Conservation (phyloP, 345 rosid genomes). For the Populus davidiana region DNA sequence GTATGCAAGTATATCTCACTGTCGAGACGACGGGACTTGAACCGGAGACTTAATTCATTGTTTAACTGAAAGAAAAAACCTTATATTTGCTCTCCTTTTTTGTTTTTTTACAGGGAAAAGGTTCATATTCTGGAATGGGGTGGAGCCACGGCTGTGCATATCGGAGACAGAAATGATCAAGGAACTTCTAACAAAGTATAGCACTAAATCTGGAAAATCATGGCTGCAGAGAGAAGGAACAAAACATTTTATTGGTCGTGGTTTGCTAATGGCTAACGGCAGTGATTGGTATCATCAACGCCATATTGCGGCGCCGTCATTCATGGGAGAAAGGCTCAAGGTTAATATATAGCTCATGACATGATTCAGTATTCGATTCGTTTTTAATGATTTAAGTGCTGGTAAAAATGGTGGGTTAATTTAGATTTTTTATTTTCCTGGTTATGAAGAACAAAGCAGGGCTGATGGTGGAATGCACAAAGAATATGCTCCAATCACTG, state of each 20-base stretch:
- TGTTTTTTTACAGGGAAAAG: conserved; percentile 55
- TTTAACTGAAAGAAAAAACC: not conserved
- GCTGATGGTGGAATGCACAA: conserved; percentile 85
- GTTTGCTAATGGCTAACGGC: conserved; percentile 75
- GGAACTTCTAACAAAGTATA: conserved; percentile 65
- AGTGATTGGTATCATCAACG: conserved; percentile 51
- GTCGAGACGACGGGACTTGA: not conserved
- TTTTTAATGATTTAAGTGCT: not conserved
- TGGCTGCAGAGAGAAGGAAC: conserved; percentile 93
- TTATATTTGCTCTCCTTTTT: not conserved
- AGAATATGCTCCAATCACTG: conserved; percentile 51
- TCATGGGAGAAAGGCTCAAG: conserved; percentile 31
- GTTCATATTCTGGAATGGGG: conserved; percentile 81
- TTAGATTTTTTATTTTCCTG: not conserved
- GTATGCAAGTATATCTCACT: conserved; percentile 25
- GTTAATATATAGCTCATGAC: not conserved
- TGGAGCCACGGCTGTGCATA: conserved; percentile 82
- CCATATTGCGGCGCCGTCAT: conserved; percentile 31
- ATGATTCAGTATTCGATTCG: not conserved
- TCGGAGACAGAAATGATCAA: conserved; percentile 74
- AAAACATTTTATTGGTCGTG: conserved; percentile 79
- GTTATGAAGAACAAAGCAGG: conserved; percentile 58
- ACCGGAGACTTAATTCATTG: not conserved
- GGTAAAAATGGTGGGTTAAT: not conserved
- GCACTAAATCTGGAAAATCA: conserved; percentile 70